phyloP scores from a whole-genome alignment of 2,329 filamentous ascomycete genomes.

The Chaetomiaceae sp. region DNA sequence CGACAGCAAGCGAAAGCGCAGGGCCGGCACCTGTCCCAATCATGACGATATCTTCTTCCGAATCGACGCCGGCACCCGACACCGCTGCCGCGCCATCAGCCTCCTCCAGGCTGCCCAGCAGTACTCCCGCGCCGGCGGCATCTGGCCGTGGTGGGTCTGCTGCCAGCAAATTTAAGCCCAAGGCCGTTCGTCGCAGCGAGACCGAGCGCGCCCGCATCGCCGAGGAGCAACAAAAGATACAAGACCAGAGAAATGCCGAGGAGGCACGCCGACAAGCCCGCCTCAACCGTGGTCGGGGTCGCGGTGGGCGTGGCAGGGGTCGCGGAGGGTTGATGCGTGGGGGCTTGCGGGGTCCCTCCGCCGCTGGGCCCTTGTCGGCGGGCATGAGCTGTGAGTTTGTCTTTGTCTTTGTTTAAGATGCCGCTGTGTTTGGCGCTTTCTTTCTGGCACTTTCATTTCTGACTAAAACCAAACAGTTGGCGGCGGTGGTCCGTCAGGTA shows the following conservation, averaged over 20 bases:
- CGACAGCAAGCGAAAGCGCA: not conserved
- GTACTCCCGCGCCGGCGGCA: slow-evolving; percentile 5
- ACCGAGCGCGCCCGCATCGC: slow-evolving; percentile 34
- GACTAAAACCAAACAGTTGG: slow-evolving; percentile 10
- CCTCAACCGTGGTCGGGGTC: slow-evolving; percentile 26
- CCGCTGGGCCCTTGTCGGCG: slow-evolving; percentile 34
- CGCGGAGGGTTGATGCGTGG: slow-evolving; percentile 28
- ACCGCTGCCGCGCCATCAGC: slow-evolving; percentile 4
- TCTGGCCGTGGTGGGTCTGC: slow-evolving; percentile 16
- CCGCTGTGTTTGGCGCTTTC: too few species aligned
- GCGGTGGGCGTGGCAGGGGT: slow-evolving; percentile 30
- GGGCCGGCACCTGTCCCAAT: slow-evolving; percentile 8
- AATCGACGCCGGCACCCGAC: not conserved
- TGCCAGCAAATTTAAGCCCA: slow-evolving; percentile 31
- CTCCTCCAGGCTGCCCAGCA: slow-evolving; percentile 12
- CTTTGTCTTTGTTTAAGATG: too few species aligned
- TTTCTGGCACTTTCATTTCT: too few species aligned
- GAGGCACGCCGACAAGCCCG: slow-evolving; percentile 28
- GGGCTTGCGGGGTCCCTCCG: slow-evolving; percentile 29
- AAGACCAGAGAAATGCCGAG: slow-evolving; percentile 29
- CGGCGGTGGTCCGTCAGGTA: slow-evolving; percentile 23
- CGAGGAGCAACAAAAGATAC: slow-evolving; percentile 32
- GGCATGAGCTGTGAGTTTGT: slow-evolving; percentile 25
- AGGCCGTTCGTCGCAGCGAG: slow-evolving; percentile 31
- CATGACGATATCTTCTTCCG: slow-evolving; percentile 2